Conservation (phyloP, 1,284 basidiomycete species). For the Cryptococcus floricola region DNA sequence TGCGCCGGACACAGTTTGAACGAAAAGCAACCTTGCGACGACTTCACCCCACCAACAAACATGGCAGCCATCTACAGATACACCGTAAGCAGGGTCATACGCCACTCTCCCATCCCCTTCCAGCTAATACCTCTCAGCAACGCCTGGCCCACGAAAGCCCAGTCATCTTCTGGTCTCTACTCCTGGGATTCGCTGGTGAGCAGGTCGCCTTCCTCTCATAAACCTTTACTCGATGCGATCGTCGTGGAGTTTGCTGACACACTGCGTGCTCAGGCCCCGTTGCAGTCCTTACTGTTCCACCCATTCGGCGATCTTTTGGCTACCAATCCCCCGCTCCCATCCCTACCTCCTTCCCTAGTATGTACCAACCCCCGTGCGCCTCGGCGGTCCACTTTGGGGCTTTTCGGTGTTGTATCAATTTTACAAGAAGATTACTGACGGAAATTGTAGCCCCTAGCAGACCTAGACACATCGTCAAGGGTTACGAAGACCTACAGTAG, state of each 20-base stretch:
- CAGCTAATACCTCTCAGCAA: constrained; percentile 52
- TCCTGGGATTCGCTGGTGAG: constrained; percentile 37
- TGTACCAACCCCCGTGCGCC: constrained; percentile 43
- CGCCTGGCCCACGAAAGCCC: constrained; percentile 87
- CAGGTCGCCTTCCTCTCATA: background rate
- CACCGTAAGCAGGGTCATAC: constrained; percentile 44
- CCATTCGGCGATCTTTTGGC: constrained; percentile 66
- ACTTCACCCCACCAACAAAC: background rate
- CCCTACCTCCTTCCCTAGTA: constrained; percentile 82
- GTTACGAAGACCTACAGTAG: background rate
- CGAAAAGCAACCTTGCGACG: too few species aligned
- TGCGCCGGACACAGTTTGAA: background rate
- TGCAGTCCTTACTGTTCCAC: constrained; percentile 70
- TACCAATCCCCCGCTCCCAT: constrained; percentile 69
- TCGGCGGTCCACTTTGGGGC: background rate
- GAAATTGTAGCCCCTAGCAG: background rate
- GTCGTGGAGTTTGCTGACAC: too few species aligned
- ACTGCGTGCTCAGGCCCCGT: constrained; percentile 60
- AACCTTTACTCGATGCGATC: background rate
- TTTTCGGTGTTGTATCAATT: background rate
- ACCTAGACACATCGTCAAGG: background rate
- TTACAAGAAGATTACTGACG: background rate
- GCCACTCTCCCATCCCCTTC: background rate
- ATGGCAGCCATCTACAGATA: background rate
- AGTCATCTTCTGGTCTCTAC: constrained; percentile 82